Base-by-base conservation (phyloP, 2,329 filamentous ascomycete genomes). In the Colletotrichum sansevieriae region DNA sequence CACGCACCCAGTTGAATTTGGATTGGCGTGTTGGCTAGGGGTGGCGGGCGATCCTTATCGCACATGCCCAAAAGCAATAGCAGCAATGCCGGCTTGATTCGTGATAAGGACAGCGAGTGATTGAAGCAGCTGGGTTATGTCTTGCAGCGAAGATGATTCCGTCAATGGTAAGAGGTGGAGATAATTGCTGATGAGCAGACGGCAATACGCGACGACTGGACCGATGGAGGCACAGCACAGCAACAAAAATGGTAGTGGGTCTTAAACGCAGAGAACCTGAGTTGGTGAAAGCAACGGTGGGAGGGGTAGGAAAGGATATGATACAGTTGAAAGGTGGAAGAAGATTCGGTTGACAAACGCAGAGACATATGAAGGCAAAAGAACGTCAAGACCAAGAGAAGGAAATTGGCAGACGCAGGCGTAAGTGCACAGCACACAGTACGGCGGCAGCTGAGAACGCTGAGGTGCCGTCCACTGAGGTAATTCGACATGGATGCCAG, bases 1-100 rank as follows among this genome's bases (percentile, higher is more conserved):
- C 37, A 57, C 54, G 54, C 54, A 57, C 54, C 39, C 39, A 47
- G 51, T 41, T 56, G 47, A 51, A 63, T 49, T 55, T 29, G 52
- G 33, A 39, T 41, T 41, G 33, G 52, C 35, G 52, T 41, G 67
- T 57, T 72, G 72, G 73, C 74, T 74, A 72, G 73, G 56, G 69
- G 72, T 74, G 64, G 71, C 71, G 73, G 73, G 29, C 52, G 57
- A 62, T 63, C 74, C 74, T 77, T 78, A 77, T 78, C 76, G 68
- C 70, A 56, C 65, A 73, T 74, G 65, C 74, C 75, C 57, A 67
- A 58, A 58, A 57, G 54, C 63, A 59, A 57, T 44, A 59, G 43
- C 29, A 60, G 57, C 29, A 60, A 37, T 12, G 33, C 29, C 44
- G 20, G 57, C 44, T 37, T 39, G 41, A 25, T 49, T 37, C 12